phyloP scores from a whole-genome alignment of 2,329 filamentous ascomycete genomes.

The Venturia carpophila region DNA sequence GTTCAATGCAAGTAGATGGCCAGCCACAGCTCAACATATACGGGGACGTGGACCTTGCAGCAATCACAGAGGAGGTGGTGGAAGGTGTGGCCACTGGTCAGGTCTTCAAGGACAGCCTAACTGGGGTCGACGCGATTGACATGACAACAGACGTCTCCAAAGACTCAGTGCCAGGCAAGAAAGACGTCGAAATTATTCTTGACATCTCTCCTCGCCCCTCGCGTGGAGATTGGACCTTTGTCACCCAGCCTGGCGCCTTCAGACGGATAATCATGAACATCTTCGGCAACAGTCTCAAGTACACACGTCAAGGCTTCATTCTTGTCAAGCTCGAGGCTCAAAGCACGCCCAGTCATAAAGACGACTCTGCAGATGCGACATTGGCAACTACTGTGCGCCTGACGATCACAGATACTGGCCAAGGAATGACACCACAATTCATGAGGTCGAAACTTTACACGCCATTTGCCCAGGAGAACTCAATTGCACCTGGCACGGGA shows the following conservation, averaged over 20 bases:
- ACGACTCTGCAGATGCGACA: not conserved
- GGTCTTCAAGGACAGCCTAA: conserved; percentile 29
- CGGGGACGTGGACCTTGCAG: conserved; percentile 21
- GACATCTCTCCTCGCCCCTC: conserved; percentile 34
- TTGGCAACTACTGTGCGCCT: conserved; percentile 29
- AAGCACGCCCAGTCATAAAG: not conserved
- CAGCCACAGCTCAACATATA: conserved; percentile 29
- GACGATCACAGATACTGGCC: conserved; percentile 55
- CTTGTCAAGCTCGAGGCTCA: conserved; percentile 20
- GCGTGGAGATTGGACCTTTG: conserved; percentile 35
- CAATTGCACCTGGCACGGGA: conserved; percentile 52
- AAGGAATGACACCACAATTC: conserved; percentile 57
- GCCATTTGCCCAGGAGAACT: conserved; percentile 58
- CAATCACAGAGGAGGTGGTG: conserved; percentile 20
- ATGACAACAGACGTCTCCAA: conserved; percentile 3
- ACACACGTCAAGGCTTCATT: conserved; percentile 38
- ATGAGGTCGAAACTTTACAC: conserved; percentile 53
- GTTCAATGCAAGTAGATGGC: conserved; percentile 11
- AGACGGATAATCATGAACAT: conserved; percentile 43
- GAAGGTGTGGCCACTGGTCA: conserved; percentile 49
- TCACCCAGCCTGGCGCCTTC: conserved; percentile 40
- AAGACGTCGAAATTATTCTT: conserved; percentile 37
- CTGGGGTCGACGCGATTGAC: conserved; percentile 12
- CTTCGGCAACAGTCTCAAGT: conserved; percentile 43
- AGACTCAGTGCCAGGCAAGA: conserved; percentile 3